Evolutionary conservation across 1,139 yeast species (phyloP).

Genomic region (Pichia sp.): DNA sequence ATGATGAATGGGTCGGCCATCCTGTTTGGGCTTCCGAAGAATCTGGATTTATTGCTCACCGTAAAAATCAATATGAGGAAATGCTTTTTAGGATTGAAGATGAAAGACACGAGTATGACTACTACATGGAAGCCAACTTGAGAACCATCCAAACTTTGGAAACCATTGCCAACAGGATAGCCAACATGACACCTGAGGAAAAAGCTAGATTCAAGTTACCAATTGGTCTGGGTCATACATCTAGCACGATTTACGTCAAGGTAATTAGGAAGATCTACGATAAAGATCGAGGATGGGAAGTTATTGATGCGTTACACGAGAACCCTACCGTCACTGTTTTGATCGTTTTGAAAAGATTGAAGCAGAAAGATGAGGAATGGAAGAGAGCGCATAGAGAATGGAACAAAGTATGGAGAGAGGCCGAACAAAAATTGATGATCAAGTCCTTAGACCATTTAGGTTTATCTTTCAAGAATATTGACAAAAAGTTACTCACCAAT

Average conservation of each 20-base stretch:
- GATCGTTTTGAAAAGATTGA: slow-evolving; percentile 80
- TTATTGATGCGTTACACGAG: slow-evolving; percentile 90
- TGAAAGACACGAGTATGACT: slow-evolving; percentile 95
- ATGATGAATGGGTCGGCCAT: slow-evolving; percentile 99
- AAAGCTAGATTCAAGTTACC: slow-evolving; percentile 82
- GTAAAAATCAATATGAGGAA: slow-evolving; percentile 96
- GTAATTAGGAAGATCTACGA: slow-evolving; percentile 90
- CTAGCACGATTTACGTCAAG: slow-evolving; percentile 86
- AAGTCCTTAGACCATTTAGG: slow-evolving; percentile 95
- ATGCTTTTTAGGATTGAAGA: slow-evolving; percentile 92
- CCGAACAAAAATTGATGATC: slow-evolving; percentile 91
- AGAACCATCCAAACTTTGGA: slow-evolving; percentile 94
- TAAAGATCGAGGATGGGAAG: slow-evolving; percentile 92
- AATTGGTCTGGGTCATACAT: slow-evolving; percentile 88
- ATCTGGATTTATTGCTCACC: slow-evolving; percentile 95
- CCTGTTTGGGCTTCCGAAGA: slow-evolving; percentile 99
- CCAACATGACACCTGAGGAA: slow-evolving; percentile 89
- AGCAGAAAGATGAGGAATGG: slow-evolving; percentile 99
- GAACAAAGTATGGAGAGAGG: slow-evolving; percentile 98
- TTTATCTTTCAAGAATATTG: slow-evolving; percentile 91
- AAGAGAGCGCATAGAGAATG: slow-evolving; percentile 96
- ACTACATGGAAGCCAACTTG: slow-evolving; percentile 88
- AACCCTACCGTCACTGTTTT: slow-evolving; percentile 96
- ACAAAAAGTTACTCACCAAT: slow-evolving; percentile 84
- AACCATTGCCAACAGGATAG: slow-evolving; percentile 89